A percentile compares a stretch with the other conserved stretches of the same genome.
phyloP scores from a whole-genome alignment of 2,329 filamentous ascomycete genomes.

The Aspergillus alliaceus region DNA sequence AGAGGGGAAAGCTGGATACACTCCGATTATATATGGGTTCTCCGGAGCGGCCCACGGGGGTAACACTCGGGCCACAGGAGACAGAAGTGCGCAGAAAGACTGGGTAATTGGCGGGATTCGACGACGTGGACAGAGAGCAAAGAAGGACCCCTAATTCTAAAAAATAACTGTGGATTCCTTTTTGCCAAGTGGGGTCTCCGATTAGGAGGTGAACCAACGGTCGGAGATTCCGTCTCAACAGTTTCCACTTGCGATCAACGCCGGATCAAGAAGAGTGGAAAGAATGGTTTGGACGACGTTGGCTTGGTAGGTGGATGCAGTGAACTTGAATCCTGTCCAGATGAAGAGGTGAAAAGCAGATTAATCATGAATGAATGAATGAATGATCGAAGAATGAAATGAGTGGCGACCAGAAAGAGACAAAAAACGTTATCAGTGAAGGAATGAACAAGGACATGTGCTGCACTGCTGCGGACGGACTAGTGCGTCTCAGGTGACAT shows the following conservation, averaged over 20 bases:
- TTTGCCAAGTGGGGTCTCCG: constrained; percentile 3
- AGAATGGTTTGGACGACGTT: too few species aligned
- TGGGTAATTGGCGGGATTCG: constrained; percentile 3
- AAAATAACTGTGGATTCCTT: constrained; percentile 1
- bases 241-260: not conserved
- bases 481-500: not conserved
- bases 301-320: too few species aligned
- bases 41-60: not conserved
- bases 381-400: too few species aligned
- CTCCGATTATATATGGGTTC: not conserved
- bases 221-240: not conserved
- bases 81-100: not conserved
- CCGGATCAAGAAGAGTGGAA: not conserved
- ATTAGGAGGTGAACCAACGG: constrained; percentile 4
- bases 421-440: not conserved
- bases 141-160: not conserved
- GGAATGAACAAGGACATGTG: not conserved
- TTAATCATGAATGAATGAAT: too few species aligned
- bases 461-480: not conserved
- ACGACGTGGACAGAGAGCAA: not conserved
- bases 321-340: not conserved
- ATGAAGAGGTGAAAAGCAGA: not conserved
- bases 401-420: not conserved
- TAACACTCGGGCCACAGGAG: not conserved
- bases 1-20: not conserved